A percentile compares a stretch with the other conserved stretches of the same genome.
These are phyloP conservation scores for Aspergillus sp. DNA, from an alignment of 2,329 filamentous ascomycete genomes.

Conservation along the genomic window DNA sequence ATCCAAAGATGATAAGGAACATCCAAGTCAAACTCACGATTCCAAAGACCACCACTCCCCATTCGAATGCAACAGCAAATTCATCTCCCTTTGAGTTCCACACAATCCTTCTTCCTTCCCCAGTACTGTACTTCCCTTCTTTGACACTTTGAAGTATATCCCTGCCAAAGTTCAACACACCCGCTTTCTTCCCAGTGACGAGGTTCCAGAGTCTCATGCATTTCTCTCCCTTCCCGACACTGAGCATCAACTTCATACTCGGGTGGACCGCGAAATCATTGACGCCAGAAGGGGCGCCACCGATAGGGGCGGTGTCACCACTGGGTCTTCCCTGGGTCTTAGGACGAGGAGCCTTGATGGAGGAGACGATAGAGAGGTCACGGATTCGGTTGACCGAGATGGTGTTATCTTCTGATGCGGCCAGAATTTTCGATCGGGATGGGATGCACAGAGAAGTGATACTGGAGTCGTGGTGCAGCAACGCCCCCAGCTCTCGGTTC, in stretches of 20 bases:
- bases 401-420: conserved; percentile 85
- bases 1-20: background rate
- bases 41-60: conserved; percentile 79
- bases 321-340: conserved; percentile 77
- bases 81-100: conserved; percentile 79
- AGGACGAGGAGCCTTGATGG: conserved; percentile 83
- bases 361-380: conserved; percentile 85
- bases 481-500: conserved; percentile 82
- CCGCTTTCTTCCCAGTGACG: conserved; percentile 92
- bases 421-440: conserved; percentile 80
- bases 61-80: conserved; percentile 86
- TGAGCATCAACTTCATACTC: conserved; percentile 95
- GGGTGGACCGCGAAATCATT: conserved; percentile 96
- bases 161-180: conserved; percentile 80
- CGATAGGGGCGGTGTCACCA: conserved; percentile 82
- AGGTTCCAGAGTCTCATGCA: conserved; percentile 96
- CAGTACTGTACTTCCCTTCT: conserved; percentile 72
- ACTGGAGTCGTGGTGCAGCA: conserved; percentile 82
- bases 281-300: conserved; percentile 79
- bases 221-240: conserved; percentile 82
- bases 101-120: conserved; percentile 77
- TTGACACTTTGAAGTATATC: conserved; percentile 72
- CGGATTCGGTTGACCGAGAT: conserved; percentile 83
- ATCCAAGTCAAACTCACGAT: conserved; percentile 51
- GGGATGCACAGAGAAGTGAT: conserved; percentile 81